Base-by-base conservation (phyloP, 192 early-diverging fungal species). In the Pilobolus umbonatus region DNA sequence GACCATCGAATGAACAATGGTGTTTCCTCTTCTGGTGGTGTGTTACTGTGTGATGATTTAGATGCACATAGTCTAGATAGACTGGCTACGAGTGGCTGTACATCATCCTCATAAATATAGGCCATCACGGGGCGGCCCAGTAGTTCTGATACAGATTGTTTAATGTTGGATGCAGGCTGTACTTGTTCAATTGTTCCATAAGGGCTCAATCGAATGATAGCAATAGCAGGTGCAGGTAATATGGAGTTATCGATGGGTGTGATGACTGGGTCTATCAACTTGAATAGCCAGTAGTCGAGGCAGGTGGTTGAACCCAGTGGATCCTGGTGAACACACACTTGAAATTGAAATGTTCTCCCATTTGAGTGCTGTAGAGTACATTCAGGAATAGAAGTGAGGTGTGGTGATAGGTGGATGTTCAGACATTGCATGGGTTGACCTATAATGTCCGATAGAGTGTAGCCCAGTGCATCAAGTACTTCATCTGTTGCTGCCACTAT, bases 171-270 rank as follows among this genome's bases (percentile, higher is more conserved):
- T n/a, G 57, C 26, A 12, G 34, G 57, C 15, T 59, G 57, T 21
- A 25, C 43, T 12, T 59, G 44, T 38, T 59, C 57, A n/a, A 59
- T 59, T 35, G 57, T 59, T 21, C 57, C 57, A 39, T 59, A 59
- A 25, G 57, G 57, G n/a, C 57, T 59, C 12, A 59, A 32, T 26
- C 57, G 45, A 17, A 59, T 21, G 3, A 59, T 32, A n/a, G 57
- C 31, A 6, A 45, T 30, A 9, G 51, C 43, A 15, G 57, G 44
- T 26, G 34, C 32, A 5, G 44, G 15, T 42, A 42, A 42, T 42
- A 42, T 17, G 2, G 19, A 17, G 14, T 42, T 5, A 35, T 35
- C 14, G 14, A 17, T 15, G 14, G 39, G 22, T 0, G 52, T 30
- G 47, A 31, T 25, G 24, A 59, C 48, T n/a, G n/a, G n/a, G n/a